These are phyloP conservation scores for Botrytis paeoniae DNA, from an alignment of 2,329 filamentous ascomycete species.

Conservation along the genomic window DNA sequence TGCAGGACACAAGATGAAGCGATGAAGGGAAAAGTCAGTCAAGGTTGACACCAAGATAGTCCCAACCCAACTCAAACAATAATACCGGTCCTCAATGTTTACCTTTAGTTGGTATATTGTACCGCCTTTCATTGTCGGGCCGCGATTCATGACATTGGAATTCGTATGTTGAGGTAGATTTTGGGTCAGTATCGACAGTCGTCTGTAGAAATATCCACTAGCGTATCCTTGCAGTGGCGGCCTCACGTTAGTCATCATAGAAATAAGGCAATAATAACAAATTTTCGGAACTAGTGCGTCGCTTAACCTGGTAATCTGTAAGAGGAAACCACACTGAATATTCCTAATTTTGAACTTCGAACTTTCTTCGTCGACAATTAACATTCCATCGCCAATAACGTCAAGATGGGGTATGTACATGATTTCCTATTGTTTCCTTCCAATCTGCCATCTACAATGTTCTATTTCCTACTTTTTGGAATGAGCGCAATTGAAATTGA, in stretches of 20 bases:
- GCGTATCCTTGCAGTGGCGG: not conserved
- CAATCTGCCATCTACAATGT: not conserved
- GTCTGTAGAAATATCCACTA: constrained; percentile 15
- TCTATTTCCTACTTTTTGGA: not conserved
- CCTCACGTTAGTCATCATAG: not conserved
- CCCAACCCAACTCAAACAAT: not conserved
- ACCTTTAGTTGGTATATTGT: not conserved
- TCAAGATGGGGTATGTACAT: constrained; percentile 17
- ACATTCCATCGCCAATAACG: constrained; percentile 12
- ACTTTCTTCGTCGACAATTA: constrained; percentile 12
- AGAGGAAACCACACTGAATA: too few relatives aligned
- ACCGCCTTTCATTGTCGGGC: not conserved
- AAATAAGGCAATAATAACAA: too few relatives aligned
- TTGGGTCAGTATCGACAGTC: constrained; percentile 7
- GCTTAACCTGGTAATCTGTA: too few relatives aligned
- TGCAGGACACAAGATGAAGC: not conserved
- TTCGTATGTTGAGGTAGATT: constrained; percentile 2
- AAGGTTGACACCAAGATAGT: not conserved
- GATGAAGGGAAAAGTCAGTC: not conserved
- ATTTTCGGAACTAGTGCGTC: too few relatives aligned
- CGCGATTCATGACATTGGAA: not conserved
- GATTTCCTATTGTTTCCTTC: not conserved
- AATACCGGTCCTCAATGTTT: not conserved
- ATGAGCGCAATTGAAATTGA: not conserved
- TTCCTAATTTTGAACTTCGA: not conserved